Percentiles rank a stretch among this genome's conserved stretches.
Evolutionary conservation across 805 yeast genomes (phyloP).

Genomic region (Cyberlindnera amylophila): DNA sequence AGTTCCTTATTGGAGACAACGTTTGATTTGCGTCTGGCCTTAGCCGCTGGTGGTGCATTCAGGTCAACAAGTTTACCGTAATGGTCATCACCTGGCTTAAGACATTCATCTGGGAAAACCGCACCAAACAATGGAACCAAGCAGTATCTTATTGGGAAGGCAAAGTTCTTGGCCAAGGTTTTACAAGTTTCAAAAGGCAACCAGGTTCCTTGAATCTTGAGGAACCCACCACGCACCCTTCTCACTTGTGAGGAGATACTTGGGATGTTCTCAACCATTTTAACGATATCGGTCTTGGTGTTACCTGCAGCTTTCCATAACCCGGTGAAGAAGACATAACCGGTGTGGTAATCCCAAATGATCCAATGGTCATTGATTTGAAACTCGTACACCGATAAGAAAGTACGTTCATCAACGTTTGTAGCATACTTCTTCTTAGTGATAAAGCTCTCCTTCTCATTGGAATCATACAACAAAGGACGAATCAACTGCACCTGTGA

Average conservation of each 20-base stretch:
- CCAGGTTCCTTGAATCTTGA: slow-evolving; percentile 96
- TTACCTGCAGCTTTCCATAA: slow-evolving; percentile 38
- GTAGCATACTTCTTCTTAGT: slow-evolving; percentile 58
- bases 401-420: slow-evolving; percentile 66
- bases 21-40: slow-evolving; percentile 10
- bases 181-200: slow-evolving; percentile 67
- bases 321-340: slow-evolving; percentile 21
- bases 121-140: slow-evolving; percentile 78
- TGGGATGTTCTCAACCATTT: slow-evolving; percentile 41
- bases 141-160: slow-evolving; percentile 72
- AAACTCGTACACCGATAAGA: slow-evolving; percentile 69
- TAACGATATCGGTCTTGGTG: slow-evolving; percentile 72
- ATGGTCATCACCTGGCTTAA: slow-evolving; percentile 21
- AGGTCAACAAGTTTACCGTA: slow-evolving; percentile 24
- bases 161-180: slow-evolving; percentile 65
- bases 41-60: slow-evolving; percentile 9
- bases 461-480: slow-evolving; percentile 5
- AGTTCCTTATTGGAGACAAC: not conserved
- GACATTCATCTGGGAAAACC: slow-evolving; percentile 43
- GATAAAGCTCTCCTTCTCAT: slow-evolving; percentile 9
- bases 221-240: slow-evolving; percentile 84
- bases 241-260: slow-evolving; percentile 32
- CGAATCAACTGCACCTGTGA: slow-evolving; percentile 18
- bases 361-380: slow-evolving; percentile 66
- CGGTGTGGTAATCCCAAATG: slow-evolving; percentile 34